phyloP scores from a whole-genome alignment of 2,329 filamentous ascomycete species.

The Fusarium armeniacum region DNA sequence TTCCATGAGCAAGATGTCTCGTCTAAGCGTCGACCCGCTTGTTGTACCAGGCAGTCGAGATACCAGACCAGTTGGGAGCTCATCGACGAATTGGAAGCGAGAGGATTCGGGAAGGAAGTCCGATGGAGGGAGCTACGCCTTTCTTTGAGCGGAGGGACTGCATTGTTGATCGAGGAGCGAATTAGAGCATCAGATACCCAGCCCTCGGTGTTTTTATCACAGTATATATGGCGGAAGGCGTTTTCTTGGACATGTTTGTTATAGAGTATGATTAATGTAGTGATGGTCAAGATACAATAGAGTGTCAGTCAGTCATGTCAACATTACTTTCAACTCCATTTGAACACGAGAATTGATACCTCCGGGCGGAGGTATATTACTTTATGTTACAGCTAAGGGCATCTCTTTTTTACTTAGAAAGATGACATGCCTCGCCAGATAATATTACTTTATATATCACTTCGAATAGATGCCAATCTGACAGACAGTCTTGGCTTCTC shows the following conservation, averaged over 20 bases:
- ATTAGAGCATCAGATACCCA: conserved; percentile 33
- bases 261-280: not conserved
- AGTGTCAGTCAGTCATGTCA: not conserved
- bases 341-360: not conserved
- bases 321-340: not conserved
- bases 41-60: conserved; percentile 28
- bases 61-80: conserved; percentile 24
- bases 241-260: conserved; percentile 3
- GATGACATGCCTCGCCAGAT: too few relatives aligned
- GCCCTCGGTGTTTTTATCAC: conserved; percentile 5
- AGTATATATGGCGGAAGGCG: not conserved
- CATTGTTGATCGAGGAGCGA: not conserved
- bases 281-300: not conserved
- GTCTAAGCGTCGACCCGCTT: conserved; percentile 32
- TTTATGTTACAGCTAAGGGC: too few relatives aligned
- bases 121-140: conserved; percentile 46
- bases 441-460: not conserved
- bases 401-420: too few relatives aligned
- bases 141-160: conserved; percentile 34
- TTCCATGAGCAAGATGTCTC: conserved; percentile 32
- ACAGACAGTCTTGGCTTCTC: not conserved
- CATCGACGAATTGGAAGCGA: conserved; percentile 35
- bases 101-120: conserved; percentile 43
- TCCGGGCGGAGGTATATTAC: not conserved
- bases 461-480: not conserved